phyloP scores from a whole-genome alignment of 805 yeast species.

The Ogataea nitratoaversa region DNA sequence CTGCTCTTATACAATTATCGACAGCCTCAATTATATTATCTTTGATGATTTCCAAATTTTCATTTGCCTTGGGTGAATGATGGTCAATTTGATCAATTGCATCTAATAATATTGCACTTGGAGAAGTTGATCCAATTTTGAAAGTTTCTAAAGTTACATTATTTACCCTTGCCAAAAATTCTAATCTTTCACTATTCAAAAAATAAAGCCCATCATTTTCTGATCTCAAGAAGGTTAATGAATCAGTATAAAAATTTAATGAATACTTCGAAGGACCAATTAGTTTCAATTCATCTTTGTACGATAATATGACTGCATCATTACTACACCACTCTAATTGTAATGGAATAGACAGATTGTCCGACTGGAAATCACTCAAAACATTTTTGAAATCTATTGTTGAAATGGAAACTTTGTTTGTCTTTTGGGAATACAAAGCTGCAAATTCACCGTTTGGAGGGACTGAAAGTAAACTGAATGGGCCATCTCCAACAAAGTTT shows the following conservation, averaged over 20 bases:
- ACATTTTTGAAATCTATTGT: conserved; percentile 42
- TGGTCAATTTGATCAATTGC: conserved; percentile 62
- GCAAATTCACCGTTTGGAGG: conserved; percentile 56
- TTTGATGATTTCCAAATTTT: conserved; percentile 57
- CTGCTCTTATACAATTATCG: conserved; percentile 65
- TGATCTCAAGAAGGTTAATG: conserved; percentile 41
- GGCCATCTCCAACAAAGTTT: conserved; percentile 9
- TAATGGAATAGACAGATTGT: conserved; percentile 32
- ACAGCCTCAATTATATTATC: conserved; percentile 55
- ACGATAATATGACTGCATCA: conserved; percentile 66
- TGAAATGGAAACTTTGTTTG: conserved; percentile 45
- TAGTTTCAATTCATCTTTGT: conserved; percentile 58
- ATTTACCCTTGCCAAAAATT: conserved; percentile 62
- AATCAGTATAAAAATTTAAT: conserved; percentile 48
- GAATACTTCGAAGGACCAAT: conserved; percentile 67
- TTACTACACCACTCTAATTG: conserved; percentile 79
- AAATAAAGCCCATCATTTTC: conserved; percentile 70
- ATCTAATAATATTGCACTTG: conserved; percentile 79
- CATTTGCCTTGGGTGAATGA: conserved; percentile 78
- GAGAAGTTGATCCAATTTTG: conserved; percentile 77
- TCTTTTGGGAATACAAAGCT: conserved; percentile 40
- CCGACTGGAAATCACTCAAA: conserved; percentile 40
- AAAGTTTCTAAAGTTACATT: conserved; percentile 56
- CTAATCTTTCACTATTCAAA: conserved; percentile 52
- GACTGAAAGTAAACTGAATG: conserved; percentile 14